A percentile compares a stretch with the other conserved stretches of the same genome.
Conservation (phyloP, 208 protist genomes). For the Trypanosoma mega region DNA sequence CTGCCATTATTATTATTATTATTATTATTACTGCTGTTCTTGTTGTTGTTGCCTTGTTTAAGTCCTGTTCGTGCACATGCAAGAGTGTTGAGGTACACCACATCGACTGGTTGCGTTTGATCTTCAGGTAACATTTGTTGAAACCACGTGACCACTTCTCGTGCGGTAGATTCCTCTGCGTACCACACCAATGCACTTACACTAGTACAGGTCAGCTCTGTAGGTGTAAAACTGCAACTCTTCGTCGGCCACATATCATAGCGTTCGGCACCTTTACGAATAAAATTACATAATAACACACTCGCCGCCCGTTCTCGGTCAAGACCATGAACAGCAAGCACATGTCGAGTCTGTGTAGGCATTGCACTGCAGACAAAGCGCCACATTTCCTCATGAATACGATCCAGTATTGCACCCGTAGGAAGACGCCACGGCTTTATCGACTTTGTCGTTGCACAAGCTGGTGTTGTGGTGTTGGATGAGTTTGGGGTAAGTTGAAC, state of each 20-base stretch:
- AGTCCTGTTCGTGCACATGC: not conserved
- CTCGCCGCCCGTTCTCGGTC: constrained; percentile 13
- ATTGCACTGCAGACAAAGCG: constrained; percentile 15
- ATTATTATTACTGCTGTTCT: not conserved
- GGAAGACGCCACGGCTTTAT: constrained; percentile 6
- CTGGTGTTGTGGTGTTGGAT: not conserved
- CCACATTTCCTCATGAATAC: constrained; percentile 42
- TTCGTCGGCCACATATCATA: constrained; percentile 30
- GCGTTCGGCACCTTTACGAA: constrained; percentile 24
- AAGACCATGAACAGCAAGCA: constrained; percentile 40
- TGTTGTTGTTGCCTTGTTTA: not conserved
- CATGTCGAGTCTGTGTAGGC: constrained; percentile 7
- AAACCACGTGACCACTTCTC: constrained; percentile 21
- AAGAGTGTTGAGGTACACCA: constrained; percentile 22
- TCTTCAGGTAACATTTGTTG: constrained; percentile 6
- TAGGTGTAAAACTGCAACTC: not conserved
- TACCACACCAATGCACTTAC: constrained; percentile 52
- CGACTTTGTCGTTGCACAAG: not conserved
- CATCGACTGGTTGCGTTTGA: constrained; percentile 21
- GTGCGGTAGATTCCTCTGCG: constrained; percentile 21
- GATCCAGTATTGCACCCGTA: constrained; percentile 17
- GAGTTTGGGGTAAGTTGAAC: no score
- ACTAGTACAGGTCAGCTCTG: constrained; percentile 25
- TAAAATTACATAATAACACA: constrained; percentile 30
- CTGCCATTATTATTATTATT: not conserved